Conservation (phyloP, 495 filamentous ascomycete genomes). For the Aspergillus panamensis region DNA sequence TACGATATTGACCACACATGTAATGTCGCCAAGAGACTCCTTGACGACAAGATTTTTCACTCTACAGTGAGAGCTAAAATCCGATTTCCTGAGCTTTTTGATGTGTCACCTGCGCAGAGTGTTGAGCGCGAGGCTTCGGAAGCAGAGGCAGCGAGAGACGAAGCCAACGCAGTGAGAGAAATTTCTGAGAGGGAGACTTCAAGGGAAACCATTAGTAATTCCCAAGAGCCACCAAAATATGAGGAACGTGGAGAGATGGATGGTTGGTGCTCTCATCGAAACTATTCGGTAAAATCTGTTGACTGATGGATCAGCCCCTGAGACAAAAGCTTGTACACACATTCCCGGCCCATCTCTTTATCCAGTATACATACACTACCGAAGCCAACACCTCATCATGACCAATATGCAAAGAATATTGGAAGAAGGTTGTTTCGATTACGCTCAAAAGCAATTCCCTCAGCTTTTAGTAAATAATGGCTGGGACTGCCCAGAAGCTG, state of each 20-base stretch:
- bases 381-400: no score
- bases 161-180: constrained; percentile 13
- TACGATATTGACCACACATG: not conserved
- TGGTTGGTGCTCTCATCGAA: constrained; percentile 1
- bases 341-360: no score
- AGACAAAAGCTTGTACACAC: no score
- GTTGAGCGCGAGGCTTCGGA: constrained; percentile 16
- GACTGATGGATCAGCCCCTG: not conserved
- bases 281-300: not conserved
- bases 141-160: constrained; percentile 17
- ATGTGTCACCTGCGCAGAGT: no score
- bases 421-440: no score
- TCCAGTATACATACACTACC: no score
- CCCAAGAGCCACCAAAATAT: not conserved
- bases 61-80: constrained; percentile 9
- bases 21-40: not conserved
- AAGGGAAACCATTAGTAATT: not conserved
- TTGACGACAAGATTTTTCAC: not conserved
- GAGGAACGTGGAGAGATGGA: not conserved
- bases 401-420: no score
- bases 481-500: no score
- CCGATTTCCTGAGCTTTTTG: constrained; percentile 23
- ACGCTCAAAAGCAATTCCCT: no score
- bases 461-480: no score
- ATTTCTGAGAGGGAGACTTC: constrained; percentile 13